Percentiles rank a stretch among this genome's conserved stretches.
Evolutionary conservation across 345 rosid species (phyloP).

Genomic region (Aquilaria malaccensis): DNA sequence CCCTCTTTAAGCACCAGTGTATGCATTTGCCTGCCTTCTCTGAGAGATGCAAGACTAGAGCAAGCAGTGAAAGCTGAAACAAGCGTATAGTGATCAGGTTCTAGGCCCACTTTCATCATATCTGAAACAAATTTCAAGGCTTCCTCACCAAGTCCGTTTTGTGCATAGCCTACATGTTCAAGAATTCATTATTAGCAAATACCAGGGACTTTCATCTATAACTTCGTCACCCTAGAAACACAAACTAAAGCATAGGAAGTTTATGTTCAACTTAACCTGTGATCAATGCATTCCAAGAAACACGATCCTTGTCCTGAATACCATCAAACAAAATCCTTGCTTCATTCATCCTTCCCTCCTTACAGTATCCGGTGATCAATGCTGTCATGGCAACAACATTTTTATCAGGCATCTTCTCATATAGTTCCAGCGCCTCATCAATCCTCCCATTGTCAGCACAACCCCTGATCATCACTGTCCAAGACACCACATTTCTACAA

Average conservation of each 20-base stretch:
- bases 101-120: conserved; percentile 16
- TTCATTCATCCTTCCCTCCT: conserved; percentile 22
- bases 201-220: not conserved
- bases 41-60: conserved; percentile 23
- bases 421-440: conserved; percentile 22
- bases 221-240: not conserved
- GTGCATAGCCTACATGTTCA: conserved; percentile 20
- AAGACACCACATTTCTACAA: conserved; percentile 22
- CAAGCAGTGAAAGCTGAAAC: conserved; percentile 26
- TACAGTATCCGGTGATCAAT: conserved; percentile 30
- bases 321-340: conserved; percentile 32
- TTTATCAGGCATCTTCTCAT: conserved; percentile 20
- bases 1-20: conserved; percentile 20
- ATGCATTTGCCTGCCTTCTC: conserved; percentile 23
- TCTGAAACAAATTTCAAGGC: conserved; percentile 20
- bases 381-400: conserved; percentile 25
- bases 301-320: conserved; percentile 21
- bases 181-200: not conserved
- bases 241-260: conserved; percentile 4
- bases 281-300: conserved; percentile 36
- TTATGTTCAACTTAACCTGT: conserved; percentile 14
- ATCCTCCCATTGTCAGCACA: conserved; percentile 26
- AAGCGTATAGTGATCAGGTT: conserved; percentile 22
- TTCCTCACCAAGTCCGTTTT: conserved; percentile 22
- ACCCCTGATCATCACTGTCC: conserved; percentile 34